Percentiles rank a stretch among this genome's conserved stretches.
Conservation (phyloP, 768 basidiomycete genomes). For the Xerocomus potaroensis region DNA sequence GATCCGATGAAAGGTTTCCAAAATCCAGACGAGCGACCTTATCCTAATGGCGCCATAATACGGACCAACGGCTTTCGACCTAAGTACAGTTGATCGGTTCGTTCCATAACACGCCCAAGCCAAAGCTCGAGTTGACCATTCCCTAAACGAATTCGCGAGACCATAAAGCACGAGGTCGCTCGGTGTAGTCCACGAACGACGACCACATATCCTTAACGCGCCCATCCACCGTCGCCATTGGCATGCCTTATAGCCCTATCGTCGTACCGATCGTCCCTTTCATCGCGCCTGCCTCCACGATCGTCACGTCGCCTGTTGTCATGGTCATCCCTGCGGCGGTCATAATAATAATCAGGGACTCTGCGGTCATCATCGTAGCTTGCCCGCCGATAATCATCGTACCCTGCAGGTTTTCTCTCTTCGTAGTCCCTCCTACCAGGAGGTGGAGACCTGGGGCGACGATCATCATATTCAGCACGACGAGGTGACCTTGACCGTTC, state of each 20-base stretch:
- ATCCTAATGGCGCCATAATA: constrained; percentile 31
- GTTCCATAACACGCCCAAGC: constrained; percentile 36
- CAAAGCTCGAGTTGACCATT: constrained; percentile 40
- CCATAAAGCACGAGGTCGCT: constrained; percentile 31
- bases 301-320: constrained; percentile 60
- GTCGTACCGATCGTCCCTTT: constrained; percentile 78
- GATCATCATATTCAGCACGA: constrained; percentile 67
- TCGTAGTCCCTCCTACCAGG: constrained; percentile 76
- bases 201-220: constrained; percentile 50
- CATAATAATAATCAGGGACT: constrained; percentile 83
- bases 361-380: constrained; percentile 75
- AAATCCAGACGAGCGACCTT: constrained; percentile 28
- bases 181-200: constrained; percentile 33
- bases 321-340: constrained; percentile 78
- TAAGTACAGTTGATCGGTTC: constrained; percentile 37
- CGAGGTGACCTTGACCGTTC: constrained; percentile 86
- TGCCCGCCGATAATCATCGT: constrained; percentile 86
- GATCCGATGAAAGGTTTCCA: constrained; percentile 15
- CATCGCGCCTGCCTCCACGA: constrained; percentile 71
- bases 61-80: constrained; percentile 36
- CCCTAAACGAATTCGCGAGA: constrained; percentile 49
- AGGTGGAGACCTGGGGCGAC: constrained; percentile 74
- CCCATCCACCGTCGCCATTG: constrained; percentile 77
- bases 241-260: constrained; percentile 68
- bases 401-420: constrained; percentile 87